A percentile compares a stretch with the other conserved stretches of the same genome.
These are phyloP conservation scores for Stentor roeselii DNA, from an alignment of 73 alveolate species.

Conservation along the genomic window DNA sequence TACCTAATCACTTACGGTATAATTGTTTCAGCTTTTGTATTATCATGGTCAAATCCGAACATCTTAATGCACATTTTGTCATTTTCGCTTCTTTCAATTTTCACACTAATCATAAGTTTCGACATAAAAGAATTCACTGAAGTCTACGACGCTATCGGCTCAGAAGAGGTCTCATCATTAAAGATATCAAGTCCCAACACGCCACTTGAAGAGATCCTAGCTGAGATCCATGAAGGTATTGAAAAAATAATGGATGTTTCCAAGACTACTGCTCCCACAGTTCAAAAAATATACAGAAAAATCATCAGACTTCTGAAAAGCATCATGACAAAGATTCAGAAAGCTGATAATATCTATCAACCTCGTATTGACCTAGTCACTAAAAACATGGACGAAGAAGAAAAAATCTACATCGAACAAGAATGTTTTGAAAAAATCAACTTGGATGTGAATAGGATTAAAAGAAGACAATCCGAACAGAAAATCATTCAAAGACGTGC, in stretches of 20 bases:
- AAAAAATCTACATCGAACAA: conserved; percentile 9
- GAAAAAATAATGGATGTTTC: neutral
- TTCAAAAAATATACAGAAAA: neutral
- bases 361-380: neutral
- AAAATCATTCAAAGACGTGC: neutral
- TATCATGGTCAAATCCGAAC: too few relatives aligned
- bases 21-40: neutral
- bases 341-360: neutral
- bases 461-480: too few relatives aligned
- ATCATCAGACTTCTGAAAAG: neutral
- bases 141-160: neutral
- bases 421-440: neutral
- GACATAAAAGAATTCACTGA: neutral
- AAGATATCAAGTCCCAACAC: neutral
- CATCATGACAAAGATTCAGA: neutral
- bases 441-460: too few relatives aligned
- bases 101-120: neutral
- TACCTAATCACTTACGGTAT: neutral
- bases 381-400: conserved; percentile 15
- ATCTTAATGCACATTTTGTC: neutral
- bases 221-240: neutral
- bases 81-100: neutral
- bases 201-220: neutral
- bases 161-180: neutral
- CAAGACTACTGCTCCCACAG: neutral